Base-by-base conservation (phyloP, 1,284 basidiomycete species). In the Agroathelia rolfsii region DNA sequence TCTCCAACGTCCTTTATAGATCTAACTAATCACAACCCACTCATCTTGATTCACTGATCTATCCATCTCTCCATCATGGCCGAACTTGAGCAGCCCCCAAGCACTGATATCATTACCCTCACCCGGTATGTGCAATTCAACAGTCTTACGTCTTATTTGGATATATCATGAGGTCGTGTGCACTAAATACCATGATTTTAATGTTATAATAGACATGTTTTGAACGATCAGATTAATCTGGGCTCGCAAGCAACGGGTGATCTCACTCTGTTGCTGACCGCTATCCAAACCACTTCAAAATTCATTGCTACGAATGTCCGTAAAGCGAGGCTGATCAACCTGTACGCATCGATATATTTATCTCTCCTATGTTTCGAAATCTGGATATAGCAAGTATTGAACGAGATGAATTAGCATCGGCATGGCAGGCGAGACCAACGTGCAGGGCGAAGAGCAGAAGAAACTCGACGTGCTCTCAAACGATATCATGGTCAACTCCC, bases 401-500 rank as follows among this genome's bases (percentile, higher is more conserved):
- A n/a, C n/a, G n/a, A n/a, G n/a, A n/a, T 12, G 5, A 3, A 24
- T 16, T 48, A 92, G 89, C 16, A 83, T 98, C 47, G 95, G 95
- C 21, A 71, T 93, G 13, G 95, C 95, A 8, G 95, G 95, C 13
- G 88, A 93, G 51, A 85, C 84, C 28, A 99, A 98, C 55, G 85
- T 95, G 9, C 90, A 95, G 59, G 95, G 95, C 30, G 95, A 98
- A 58, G 95, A 97, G 56, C 95, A 99, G 69, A 99, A 99, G 74
- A 99, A 99, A 65, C 72, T 99, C 37, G 94, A 97, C 54, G 84
- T 97, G 13, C 71, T 98, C 32, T 88, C 92, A 14, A 98, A 99
- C 60, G 93, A 99, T 57, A 98, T 98, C 71, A 98, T 99, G 95
- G 76, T 98, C 56, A 98, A 97, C 51, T 78, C 87, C 24, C 72